Evolutionary conservation across 1,284 basidiomycete genomes (phyloP).

Genomic region (Boletellus sp.): DNA sequence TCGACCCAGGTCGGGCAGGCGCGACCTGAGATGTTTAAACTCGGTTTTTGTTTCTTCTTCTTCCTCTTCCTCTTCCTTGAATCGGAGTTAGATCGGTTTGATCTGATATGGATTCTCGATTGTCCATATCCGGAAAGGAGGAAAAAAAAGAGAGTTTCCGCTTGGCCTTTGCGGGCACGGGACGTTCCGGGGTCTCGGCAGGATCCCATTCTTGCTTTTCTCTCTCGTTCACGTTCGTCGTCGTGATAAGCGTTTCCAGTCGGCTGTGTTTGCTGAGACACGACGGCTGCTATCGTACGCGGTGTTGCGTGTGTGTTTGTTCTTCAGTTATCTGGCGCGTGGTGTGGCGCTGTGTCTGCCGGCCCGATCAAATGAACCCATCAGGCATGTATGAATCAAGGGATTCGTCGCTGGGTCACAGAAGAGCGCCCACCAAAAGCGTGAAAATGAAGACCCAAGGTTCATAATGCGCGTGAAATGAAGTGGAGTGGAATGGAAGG

Average conservation of each 20-base stretch:
- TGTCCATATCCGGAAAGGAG: not conserved
- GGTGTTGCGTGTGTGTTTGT: no score
- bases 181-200: no score
- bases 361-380: not conserved
- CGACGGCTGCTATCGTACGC: no score
- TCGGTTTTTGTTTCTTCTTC: not conserved
- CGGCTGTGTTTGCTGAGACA: no score
- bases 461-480: conserved; percentile 4
- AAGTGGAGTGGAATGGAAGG: conserved; percentile 7
- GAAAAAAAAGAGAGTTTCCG: no score
- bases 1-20: no score
- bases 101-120: conserved; percentile 22
- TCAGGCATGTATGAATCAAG: not conserved
- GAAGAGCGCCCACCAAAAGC: not conserved
- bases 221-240: not conserved
- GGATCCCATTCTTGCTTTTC: not conserved
- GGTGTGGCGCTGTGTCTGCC: not conserved
- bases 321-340: not conserved
- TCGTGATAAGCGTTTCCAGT: no score
- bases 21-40: not conserved
- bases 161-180: no score
- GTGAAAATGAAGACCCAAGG: conserved; percentile 4
- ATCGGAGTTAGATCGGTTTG: conserved; percentile 19
- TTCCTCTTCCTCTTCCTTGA: not conserved
- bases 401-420: not conserved